Evolutionary conservation across 805 yeast genomes (phyloP).

Genomic region (Monosporozyma solicola): DNA sequence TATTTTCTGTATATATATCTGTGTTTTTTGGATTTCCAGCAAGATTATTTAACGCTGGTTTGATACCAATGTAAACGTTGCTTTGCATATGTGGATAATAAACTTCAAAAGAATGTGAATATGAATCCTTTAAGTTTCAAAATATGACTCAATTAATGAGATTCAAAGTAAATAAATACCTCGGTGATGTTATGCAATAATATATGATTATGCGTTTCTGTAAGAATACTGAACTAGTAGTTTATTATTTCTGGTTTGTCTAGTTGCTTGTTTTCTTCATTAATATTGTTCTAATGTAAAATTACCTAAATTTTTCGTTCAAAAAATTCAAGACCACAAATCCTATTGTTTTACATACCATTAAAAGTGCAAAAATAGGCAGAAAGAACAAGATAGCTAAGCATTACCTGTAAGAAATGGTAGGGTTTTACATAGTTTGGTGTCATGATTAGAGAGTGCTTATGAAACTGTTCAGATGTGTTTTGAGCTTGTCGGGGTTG

Average conservation of each 20-base stretch:
- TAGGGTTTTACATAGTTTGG: too few relatives aligned
- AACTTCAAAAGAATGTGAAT: background rate
- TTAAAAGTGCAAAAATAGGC: background rate
- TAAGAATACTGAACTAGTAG: background rate
- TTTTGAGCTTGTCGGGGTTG: too few relatives aligned
- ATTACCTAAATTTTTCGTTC: background rate
- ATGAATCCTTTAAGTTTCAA: background rate
- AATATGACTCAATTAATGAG: background rate
- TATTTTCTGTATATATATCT: background rate
- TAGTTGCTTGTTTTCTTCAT: background rate
- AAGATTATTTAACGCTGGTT: constrained; percentile 12
- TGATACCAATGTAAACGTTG: constrained; percentile 38
- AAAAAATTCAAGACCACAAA: background rate
- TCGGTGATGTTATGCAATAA: background rate
- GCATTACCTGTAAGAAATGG: too few relatives aligned
- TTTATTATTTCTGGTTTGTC: background rate
- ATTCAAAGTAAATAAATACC: background rate
- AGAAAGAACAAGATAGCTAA: background rate
- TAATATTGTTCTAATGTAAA: background rate
- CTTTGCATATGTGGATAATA: constrained; percentile 16
- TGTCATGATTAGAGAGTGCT: too few relatives aligned
- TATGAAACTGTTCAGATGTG: too few relatives aligned
- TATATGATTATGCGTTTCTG: background rate
- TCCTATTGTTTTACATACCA: background rate
- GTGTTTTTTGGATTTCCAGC: constrained; percentile 1